A percentile compares a stretch with the other conserved stretches of the same genome.
These are phyloP conservation scores for Stephania japonica DNA, from an alignment of 164 flowering plant species.

Conservation along the genomic window DNA sequence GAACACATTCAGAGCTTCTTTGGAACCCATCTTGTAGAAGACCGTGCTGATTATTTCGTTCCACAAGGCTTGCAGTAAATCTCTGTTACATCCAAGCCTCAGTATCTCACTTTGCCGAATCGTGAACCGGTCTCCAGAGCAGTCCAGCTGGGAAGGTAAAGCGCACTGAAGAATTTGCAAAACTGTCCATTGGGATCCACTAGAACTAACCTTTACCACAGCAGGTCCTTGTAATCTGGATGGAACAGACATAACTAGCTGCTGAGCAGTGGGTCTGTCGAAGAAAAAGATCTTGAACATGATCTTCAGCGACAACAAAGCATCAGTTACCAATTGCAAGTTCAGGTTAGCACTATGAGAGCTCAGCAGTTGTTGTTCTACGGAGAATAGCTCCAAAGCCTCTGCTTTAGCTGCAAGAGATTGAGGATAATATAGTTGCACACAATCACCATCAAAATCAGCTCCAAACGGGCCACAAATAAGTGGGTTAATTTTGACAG, in stretches of 20 bases:
- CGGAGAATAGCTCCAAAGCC: constrained; percentile 78
- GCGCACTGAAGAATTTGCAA: constrained; percentile 56
- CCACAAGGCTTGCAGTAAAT: constrained; percentile 32
- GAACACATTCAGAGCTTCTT: constrained; percentile 55
- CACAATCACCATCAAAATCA: constrained; percentile 96
- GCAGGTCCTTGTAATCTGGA: constrained; percentile 48
- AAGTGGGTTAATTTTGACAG: constrained; percentile 87
- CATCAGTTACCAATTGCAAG: constrained; percentile 72
- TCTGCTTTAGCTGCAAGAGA: constrained; percentile 88
- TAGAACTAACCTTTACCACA: constrained; percentile 27
- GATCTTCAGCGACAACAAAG: constrained; percentile 58
- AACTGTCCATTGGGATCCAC: constrained; percentile 58
- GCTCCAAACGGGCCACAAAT: constrained; percentile 91
- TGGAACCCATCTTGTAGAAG: constrained; percentile 58
- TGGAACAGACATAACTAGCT: constrained; percentile 60
- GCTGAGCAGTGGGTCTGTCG: constrained; percentile 43
- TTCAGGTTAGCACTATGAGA: constrained; percentile 79
- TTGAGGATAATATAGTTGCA: constrained; percentile 88
- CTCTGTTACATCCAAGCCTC: constrained; percentile 38
- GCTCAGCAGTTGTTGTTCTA: constrained; percentile 82
- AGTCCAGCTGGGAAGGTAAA: constrained; percentile 52
- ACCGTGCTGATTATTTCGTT: constrained; percentile 55
- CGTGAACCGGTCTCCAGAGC: constrained; percentile 42
- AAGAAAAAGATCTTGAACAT: constrained; percentile 45
- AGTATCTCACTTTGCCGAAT: constrained; percentile 48